Conservation (phyloP, 495 filamentous ascomycete species). For the Neurospora africana region DNA sequence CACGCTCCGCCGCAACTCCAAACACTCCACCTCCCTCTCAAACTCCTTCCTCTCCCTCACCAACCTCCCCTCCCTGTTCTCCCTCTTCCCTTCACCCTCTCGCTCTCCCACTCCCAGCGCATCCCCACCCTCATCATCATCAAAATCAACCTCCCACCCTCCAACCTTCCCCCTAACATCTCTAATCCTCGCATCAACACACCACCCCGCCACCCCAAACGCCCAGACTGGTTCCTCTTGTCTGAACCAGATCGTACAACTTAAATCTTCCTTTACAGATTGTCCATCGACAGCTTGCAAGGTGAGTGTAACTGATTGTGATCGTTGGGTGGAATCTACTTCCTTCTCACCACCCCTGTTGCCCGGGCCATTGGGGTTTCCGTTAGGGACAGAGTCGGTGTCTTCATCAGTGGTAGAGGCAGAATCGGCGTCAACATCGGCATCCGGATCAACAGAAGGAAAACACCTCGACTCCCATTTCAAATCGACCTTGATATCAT, state of each 20-base stretch:
- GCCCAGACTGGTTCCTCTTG: neutral
- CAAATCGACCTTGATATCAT: slow-evolving; percentile 19
- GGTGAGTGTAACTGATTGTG: neutral
- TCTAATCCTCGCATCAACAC: neutral
- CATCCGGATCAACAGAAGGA: no score
- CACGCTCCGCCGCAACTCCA: neutral
- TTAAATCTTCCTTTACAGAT: neutral
- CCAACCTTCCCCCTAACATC: neutral
- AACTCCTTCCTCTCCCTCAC: neutral
- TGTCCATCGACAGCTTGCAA: neutral
- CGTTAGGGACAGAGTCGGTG: neutral
- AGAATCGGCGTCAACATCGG: slow-evolving; percentile 34
- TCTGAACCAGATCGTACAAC: neutral
- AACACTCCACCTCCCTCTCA: neutral
- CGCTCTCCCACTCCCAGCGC: neutral
- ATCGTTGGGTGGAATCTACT: neutral
- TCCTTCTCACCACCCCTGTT: neutral
- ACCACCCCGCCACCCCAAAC: neutral
- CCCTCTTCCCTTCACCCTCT: neutral
- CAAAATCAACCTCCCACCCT: neutral
- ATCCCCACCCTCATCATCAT: neutral
- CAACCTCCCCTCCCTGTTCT: neutral
- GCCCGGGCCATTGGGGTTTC: neutral
- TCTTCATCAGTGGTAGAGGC: no score
- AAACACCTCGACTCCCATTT: slow-evolving; percentile 39